Conservation (phyloP, 441 rosid species). For the Brassica balearica region DNA sequence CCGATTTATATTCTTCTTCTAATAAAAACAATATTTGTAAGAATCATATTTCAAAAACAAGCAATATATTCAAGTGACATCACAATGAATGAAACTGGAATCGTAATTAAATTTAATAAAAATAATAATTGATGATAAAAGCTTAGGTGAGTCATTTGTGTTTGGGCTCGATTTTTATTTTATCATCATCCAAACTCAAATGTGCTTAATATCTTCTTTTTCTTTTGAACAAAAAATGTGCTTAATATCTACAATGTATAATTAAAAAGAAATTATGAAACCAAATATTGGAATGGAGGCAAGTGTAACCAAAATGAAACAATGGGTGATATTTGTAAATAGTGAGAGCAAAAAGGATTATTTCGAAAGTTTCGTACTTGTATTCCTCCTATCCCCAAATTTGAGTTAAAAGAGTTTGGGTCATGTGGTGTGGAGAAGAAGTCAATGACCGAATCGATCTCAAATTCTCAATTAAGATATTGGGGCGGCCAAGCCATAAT, state of each 20-base stretch:
- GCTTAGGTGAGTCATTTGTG: too few relatives aligned
- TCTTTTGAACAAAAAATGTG: too few relatives aligned
- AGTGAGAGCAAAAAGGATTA: not conserved
- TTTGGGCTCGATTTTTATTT: too few relatives aligned
- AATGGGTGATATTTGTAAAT: not conserved
- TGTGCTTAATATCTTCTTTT: too few relatives aligned
- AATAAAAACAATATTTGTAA: not conserved
- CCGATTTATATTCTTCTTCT: not conserved
- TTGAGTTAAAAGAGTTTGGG: not conserved
- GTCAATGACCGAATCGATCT: conserved; percentile 31
- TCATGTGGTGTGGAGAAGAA: not conserved
- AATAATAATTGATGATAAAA: too few relatives aligned
- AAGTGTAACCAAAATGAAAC: not conserved
- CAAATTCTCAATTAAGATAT: not conserved
- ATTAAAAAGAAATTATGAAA: not conserved
- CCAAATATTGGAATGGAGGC: not conserved
- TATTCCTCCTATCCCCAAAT: conserved; percentile 3
- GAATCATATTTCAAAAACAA: not conserved
- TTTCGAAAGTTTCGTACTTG: not conserved
- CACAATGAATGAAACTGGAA: too few relatives aligned
- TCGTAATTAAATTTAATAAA: too few relatives aligned
- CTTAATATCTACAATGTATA: too few relatives aligned
- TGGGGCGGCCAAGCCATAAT: conserved; percentile 1
- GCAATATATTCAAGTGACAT: too few relatives aligned
- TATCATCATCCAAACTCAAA: too few relatives aligned